Conservation (phyloP, 495 filamentous ascomycete species). For the Aspergillus indologenus region DNA sequence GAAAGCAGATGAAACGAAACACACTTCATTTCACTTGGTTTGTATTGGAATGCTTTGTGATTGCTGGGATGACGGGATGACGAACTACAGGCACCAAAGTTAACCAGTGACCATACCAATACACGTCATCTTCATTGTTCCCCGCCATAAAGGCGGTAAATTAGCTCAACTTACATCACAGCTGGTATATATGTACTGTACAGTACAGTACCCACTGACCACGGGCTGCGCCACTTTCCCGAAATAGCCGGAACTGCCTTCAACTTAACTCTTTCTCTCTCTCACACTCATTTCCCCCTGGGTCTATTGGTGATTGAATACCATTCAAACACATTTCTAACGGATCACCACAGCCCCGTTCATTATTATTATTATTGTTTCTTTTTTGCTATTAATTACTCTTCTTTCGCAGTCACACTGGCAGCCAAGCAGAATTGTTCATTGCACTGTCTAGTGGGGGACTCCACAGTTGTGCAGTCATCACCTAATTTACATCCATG, state of each 20-base stretch:
- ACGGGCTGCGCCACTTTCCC: not conserved
- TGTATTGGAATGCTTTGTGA: too few species aligned
- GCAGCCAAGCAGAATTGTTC: not conserved
- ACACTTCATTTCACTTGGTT: too few species aligned
- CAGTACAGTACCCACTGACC: not conserved
- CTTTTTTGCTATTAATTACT: not conserved
- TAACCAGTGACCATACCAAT: not conserved
- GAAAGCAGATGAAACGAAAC: not conserved
- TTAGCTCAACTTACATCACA: not conserved
- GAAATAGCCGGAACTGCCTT: not conserved
- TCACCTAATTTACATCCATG: conserved; percentile 7
- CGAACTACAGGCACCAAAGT: not conserved
- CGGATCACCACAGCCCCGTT: not conserved
- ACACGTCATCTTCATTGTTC: not conserved
- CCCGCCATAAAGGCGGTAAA: not conserved
- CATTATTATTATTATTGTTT: not conserved
- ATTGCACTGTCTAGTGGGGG: not conserved
- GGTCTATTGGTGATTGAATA: too few species aligned
- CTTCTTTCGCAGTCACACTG: not conserved
- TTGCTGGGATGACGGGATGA: not conserved
- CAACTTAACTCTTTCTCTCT: too few species aligned
- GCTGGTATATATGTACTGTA: not conserved
- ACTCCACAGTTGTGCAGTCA: not conserved
- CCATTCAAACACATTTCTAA: too few species aligned
- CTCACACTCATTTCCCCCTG: too few species aligned